Conservation (phyloP, 2,329 filamentous ascomycete genomes). For the Lachnellula cervina region DNA sequence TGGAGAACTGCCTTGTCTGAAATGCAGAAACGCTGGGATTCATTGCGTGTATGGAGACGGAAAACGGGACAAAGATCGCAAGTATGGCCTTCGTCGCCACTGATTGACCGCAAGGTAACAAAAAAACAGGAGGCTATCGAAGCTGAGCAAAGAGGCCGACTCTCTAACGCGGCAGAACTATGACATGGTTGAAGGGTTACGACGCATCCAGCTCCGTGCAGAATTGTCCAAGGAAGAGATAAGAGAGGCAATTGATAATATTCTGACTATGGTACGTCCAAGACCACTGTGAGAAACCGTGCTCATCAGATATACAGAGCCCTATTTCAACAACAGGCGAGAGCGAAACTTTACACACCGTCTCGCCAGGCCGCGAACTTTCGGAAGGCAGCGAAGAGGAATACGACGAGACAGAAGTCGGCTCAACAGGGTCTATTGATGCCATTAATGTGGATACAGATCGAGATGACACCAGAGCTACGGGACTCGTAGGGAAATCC, state of each 20-base stretch:
- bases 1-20: constrained; percentile 30
- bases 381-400: constrained; percentile 6
- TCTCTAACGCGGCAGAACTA: constrained; percentile 14
- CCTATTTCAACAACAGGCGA: too few relatives aligned
- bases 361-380: not conserved
- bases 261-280: constrained; percentile 22
- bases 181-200: constrained; percentile 18
- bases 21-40: constrained; percentile 26
- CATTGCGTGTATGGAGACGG: constrained; percentile 26
- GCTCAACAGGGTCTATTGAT: constrained; percentile 26
- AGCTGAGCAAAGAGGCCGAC: constrained; percentile 17
- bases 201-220: constrained; percentile 17
- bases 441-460: constrained; percentile 21
- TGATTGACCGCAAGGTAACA: constrained; percentile 2
- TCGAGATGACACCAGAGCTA: constrained; percentile 19
- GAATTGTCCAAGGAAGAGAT: constrained; percentile 16
- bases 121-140: constrained; percentile 14
- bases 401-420: constrained; percentile 18
- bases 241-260: constrained; percentile 15
- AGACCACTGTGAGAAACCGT: not conserved
- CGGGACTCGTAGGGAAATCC: constrained; percentile 22
- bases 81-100: constrained; percentile 11
- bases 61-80: constrained; percentile 27
- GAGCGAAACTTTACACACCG: too few relatives aligned
- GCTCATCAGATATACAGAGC: too few relatives aligned